Conservation (phyloP, 495 filamentous ascomycete species). For the Xylaria sp. region DNA sequence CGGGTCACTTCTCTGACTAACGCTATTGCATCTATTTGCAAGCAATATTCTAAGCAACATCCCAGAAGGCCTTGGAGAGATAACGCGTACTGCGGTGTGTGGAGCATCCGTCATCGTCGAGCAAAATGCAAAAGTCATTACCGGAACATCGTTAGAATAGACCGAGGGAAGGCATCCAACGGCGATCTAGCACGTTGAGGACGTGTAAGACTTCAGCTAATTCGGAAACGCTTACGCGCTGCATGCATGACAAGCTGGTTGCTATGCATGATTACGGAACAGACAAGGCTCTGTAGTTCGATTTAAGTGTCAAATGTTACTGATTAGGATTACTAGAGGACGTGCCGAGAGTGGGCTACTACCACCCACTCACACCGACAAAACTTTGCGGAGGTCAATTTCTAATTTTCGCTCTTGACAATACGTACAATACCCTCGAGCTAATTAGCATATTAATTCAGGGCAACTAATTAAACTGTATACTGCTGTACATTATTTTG, state of each 20-base stretch:
- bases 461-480: too few species aligned
- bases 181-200: constrained; percentile 2
- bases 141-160: neutral
- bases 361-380: too few species aligned
- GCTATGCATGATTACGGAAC: neutral
- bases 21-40: neutral
- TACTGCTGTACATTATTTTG: too few species aligned
- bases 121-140: neutral
- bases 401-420: too few species aligned
- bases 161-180: neutral
- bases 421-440: too few species aligned
- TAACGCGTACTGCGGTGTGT: neutral
- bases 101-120: neutral
- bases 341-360: too few species aligned
- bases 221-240: neutral
- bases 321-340: neutral
- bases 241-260: neutral
- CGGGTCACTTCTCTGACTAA: constrained; percentile 6
- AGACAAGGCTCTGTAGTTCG: neutral
- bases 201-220: neutral
- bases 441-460: too few species aligned
- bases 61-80: neutral
- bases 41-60: constrained; percentile 1
- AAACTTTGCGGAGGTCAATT: too few species aligned
- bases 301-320: neutral